Percentiles rank a stretch among this genome's conserved stretches.
These are phyloP conservation scores for Cryptosporidium tyzzeri DNA, from an alignment of 169 alveolate species.

Conservation along the genomic window DNA sequence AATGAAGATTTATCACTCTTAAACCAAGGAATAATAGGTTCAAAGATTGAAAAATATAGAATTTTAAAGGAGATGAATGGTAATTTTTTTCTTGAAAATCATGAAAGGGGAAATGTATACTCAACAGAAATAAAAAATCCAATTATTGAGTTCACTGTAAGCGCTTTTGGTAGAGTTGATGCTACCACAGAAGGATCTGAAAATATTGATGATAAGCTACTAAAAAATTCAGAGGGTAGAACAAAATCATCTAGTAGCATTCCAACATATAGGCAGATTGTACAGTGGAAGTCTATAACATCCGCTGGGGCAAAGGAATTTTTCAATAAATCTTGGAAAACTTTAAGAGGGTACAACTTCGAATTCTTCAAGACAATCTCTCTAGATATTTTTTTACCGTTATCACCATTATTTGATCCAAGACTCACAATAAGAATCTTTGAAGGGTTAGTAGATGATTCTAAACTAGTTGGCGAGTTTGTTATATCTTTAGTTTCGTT, in stretches of 20 bases:
- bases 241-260: not conserved
- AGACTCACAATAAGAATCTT: conserved; percentile 84
- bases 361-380: conserved; percentile 87
- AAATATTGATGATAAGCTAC: not conserved
- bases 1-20: conserved; percentile 18
- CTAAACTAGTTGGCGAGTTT: conserved; percentile 84
- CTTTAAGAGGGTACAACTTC: conserved; percentile 83
- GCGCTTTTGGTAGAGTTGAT: conserved; percentile 59
- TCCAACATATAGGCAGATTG: conserved; percentile 34
- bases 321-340: conserved; percentile 82
- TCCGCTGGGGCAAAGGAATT: conserved; percentile 57
- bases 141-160: conserved; percentile 50
- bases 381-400: conserved; percentile 85
- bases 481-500: conserved; percentile 83
- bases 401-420: conserved; percentile 90
- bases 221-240: not conserved
- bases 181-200: conserved; percentile 11
- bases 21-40: conserved; percentile 66
- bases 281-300: conserved; percentile 66
- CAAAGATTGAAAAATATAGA: conserved; percentile 53
- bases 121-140: conserved; percentile 60
- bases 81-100: conserved; percentile 51
- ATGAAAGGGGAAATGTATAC: conserved; percentile 46
- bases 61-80: conserved; percentile 15
- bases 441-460: conserved; percentile 81